A percentile compares a stretch with the other conserved stretches of the same genome.
Evolutionary conservation across 2,329 filamentous ascomycete species (phyloP).

Genomic region (Cyphellophora attinorum): DNA sequence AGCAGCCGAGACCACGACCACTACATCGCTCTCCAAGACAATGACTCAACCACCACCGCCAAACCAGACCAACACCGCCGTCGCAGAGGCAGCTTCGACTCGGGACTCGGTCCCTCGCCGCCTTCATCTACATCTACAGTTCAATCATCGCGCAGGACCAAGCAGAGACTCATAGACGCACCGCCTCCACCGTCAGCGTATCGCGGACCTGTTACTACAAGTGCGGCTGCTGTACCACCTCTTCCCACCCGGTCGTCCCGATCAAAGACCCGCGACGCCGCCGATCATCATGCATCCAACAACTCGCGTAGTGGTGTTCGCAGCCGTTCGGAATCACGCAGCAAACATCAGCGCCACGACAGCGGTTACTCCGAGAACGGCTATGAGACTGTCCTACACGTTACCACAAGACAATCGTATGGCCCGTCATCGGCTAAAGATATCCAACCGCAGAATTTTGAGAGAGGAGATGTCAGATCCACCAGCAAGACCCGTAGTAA

Average conservation of each 20-base stretch:
- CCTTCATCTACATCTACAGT: conserved; percentile 6
- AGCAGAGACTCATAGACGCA: conserved; percentile 15
- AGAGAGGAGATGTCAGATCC: conserved; percentile 2
- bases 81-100: conserved; percentile 9
- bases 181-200: conserved; percentile 15
- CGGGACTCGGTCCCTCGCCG: conserved; percentile 9
- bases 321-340: conserved; percentile 5
- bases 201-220: conserved; percentile 2
- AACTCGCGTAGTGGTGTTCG: conserved; percentile 5
- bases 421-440: neutral
- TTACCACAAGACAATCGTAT: neutral
- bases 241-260: conserved; percentile 3
- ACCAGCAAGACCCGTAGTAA: neutral
- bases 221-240: conserved; percentile 1
- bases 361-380: neutral
- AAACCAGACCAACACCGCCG: conserved; percentile 4
- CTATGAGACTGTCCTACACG: neutral
- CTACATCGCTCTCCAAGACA: conserved; percentile 16
- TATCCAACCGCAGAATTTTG: neutral
- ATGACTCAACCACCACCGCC: conserved; percentile 12
- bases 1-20: neutral
- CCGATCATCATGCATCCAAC: neutral
- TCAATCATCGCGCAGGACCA: conserved; percentile 6
- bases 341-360: neutral
- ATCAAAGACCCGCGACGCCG: conserved; percentile 1